Percentiles rank a stretch among this genome's conserved stretches.
phyloP scores from a whole-genome alignment of 805 yeast genomes.

The Spencermartinsiella europaea region DNA sequence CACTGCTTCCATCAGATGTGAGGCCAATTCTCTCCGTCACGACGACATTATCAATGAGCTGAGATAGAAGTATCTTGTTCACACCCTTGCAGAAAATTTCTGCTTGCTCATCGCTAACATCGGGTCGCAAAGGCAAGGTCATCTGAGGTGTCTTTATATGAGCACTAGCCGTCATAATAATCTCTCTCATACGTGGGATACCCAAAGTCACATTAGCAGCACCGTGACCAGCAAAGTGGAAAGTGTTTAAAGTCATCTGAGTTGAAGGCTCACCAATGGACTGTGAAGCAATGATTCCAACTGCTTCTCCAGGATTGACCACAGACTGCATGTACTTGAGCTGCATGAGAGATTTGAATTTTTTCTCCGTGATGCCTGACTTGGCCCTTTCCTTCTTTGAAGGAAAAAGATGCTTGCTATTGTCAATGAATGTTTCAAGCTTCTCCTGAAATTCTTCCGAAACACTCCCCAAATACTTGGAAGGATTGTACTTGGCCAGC shows the following conservation, averaged over 20 bases:
- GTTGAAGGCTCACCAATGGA: constrained; percentile 99
- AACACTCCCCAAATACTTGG: constrained; percentile 86
- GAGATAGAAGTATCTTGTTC: constrained; percentile 77
- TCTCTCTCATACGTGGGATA: constrained; percentile 99
- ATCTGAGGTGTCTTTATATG: constrained; percentile 97
- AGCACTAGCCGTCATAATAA: constrained; percentile 97
- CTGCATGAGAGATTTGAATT: constrained; percentile 95
- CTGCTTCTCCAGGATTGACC: constrained; percentile 95
- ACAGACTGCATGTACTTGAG: constrained; percentile 95
- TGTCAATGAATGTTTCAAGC: constrained; percentile 62
- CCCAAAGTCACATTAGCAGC: constrained; percentile 99
- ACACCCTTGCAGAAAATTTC: constrained; percentile 90
- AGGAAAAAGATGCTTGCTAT: constrained; percentile 52
- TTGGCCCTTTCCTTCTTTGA: constrained; percentile 40
- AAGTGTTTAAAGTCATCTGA: constrained; percentile 95
- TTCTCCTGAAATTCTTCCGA: constrained; percentile 82
- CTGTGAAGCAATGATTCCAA: constrained; percentile 97
- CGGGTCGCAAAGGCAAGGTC: constrained; percentile 80
- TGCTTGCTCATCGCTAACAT: constrained; percentile 80
- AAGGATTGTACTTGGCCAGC: constrained; percentile 77
- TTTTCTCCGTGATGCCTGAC: constrained; percentile 54
- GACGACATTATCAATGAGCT: constrained; percentile 75
- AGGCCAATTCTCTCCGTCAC: constrained; percentile 87
- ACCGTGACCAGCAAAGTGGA: constrained; percentile 99
- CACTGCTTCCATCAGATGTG: constrained; percentile 40